Base-by-base conservation (phyloP, 1,284 basidiomycete species). In the Sporisorium exsertum region DNA sequence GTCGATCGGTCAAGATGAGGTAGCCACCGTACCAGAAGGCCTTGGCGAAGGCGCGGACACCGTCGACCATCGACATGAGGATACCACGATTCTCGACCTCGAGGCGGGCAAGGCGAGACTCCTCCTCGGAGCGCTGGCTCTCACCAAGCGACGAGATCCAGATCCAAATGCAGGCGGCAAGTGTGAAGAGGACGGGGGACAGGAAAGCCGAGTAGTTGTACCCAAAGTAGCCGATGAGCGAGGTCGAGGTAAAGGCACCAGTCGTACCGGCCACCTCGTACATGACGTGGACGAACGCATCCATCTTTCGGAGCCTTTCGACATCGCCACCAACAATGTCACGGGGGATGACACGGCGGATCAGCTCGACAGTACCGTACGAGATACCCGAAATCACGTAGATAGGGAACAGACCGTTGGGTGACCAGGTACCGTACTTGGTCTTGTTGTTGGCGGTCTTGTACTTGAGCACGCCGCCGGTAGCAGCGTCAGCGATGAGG, bases 231-330 rank as follows among this genome's bases (percentile, higher is more conserved):
- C 78, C 77, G 67, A 87, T 86, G 42, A 85, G 75, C 20, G 81
- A 56, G n/a, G 84, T 78, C 16, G 86, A 86, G 29, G 84, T 82
- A 56, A 86, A 84, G 5, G 86, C 86, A 55, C 84, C 86, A 5
- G 79, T 66, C n/a, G 86, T 87, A 61, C 86, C 86, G 20, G 86
- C 86, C 24, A 86, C 75, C 76, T 86, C 85, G 78, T 86, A 86
- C 58, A 85, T 73, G 58, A 86, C 79, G 74, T 87, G 86, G 12
- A 85, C 84, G 42, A 82, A 80, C 18, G 86, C 86, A 58, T 87
- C 86, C 85, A 86, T 86, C 63, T 82, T 80, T 49, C 84, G 72
- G 7, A 86, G 80, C 58, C 82, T 62, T 40, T 72, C 59, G 3
- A 81, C 77, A 69, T 85, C 81, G 33, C 82, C 81, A 35, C 83